Base-by-base conservation (phyloP, 169 alveolate genomes). In the Cryptosporidium sp. region DNA sequence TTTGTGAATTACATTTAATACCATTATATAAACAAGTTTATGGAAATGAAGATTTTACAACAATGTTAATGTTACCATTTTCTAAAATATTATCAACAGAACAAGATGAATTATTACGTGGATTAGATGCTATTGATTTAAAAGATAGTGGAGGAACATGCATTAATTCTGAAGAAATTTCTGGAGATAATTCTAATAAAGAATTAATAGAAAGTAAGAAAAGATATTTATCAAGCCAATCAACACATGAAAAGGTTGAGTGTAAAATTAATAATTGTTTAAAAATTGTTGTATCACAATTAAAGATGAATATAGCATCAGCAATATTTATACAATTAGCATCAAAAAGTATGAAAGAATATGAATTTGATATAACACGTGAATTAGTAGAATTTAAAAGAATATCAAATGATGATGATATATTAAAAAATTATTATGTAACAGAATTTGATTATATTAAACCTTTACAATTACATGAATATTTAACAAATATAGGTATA, bases 381-480 rank as follows among this genome's bases (percentile, higher is more conserved):
- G 89, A 80, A 3, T 26, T 80, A 51, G 67, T 80, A 14, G 69
- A 80, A 44, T 45, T 21, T 29, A 80, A 62, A 48, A 80, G 51
- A 35, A n/a, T 37, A 35, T 35, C 69, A 21, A 62, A 80, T 12
- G 89, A 80, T 80, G 75, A 61, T 62, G 89, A 80, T 80, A 80
- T 80, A 35, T 48, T 80, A n/a, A 80, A 62, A 48, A 80, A 80
- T 42, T 80, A 80, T 37, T 21, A 35, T 62, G 69, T 80, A 42
- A 80, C 89, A 44, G 80, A 62, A 80, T 65, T 62, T 80, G 89
- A 80, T 58, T 80, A 80, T 62, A 62, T 80, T 33, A 80, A 80
- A 33, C 89, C 89, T 35, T 51, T 65, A 29, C 75, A 61, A 18
- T 62, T 80, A 44, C 65, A 80, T 51, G 80, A 80, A 62, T 80